A percentile compares a stretch with the other conserved stretches of the same genome.
Conservation (phyloP, 306 rosid genomes). For the Medicago arabica region DNA sequence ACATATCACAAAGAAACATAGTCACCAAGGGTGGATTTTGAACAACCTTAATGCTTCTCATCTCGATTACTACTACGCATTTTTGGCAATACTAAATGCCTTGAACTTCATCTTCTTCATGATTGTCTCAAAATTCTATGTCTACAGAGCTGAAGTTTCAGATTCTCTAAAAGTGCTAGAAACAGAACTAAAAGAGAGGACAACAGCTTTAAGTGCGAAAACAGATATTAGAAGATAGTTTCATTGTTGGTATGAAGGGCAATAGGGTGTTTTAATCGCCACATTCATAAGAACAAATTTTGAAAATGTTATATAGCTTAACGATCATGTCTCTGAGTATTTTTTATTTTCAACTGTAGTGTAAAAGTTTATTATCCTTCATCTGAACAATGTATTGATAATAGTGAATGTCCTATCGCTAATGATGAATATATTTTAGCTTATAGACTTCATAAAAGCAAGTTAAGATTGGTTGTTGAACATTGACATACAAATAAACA, state of each 20-base stretch:
- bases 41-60: conserved; percentile 72
- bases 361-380: conserved; percentile 1
- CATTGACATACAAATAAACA: conserved; percentile 1
- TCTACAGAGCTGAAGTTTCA: conserved; percentile 77
- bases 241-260: not conserved
- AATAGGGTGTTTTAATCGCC: not conserved
- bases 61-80: conserved; percentile 74
- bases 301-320: not conserved
- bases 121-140: conserved; percentile 52
- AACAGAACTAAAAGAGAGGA: conserved; percentile 60
- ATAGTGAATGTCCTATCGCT: not conserved
- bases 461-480: conserved; percentile 28
- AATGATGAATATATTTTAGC: not conserved
- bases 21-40: conserved; percentile 70
- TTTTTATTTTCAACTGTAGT: not conserved
- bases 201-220: conserved; percentile 1
- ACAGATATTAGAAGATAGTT: conserved; percentile 14
- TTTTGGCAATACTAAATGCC: conserved; percentile 58
- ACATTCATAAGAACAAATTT: not conserved
- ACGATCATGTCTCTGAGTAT: not conserved
- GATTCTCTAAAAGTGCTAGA: conserved; percentile 69
- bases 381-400: not conserved
- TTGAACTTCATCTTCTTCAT: conserved; percentile 62
- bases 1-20: conserved; percentile 46
- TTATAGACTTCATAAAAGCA: not conserved